Percentiles rank a stretch among this genome's conserved stretches.
phyloP scores from a whole-genome alignment of 2,329 filamentous ascomycete species.

The Ilyonectria robusta region DNA sequence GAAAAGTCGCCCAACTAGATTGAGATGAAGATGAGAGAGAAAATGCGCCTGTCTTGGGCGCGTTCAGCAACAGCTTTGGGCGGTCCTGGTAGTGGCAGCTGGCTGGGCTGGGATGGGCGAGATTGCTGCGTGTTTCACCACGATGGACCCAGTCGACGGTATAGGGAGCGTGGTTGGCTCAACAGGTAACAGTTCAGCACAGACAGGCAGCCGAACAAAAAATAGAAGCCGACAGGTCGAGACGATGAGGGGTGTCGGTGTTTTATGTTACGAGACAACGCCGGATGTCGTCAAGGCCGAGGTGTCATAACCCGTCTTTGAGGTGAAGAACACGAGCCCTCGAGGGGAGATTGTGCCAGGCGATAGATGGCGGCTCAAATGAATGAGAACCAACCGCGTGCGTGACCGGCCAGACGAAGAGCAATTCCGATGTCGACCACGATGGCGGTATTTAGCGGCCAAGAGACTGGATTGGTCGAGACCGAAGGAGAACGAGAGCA shows the following conservation, averaged over 20 bases:
- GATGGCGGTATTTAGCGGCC: conserved; percentile 14
- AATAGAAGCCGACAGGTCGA: conserved; percentile 17
- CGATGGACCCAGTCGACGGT: conserved; percentile 36
- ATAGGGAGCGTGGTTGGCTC: conserved; percentile 31
- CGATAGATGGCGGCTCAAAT: conserved; percentile 16
- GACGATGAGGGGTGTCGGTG: conserved; percentile 3
- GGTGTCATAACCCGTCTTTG: conserved; percentile 28
- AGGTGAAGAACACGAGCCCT: conserved; percentile 2
- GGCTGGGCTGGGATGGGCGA: conserved; percentile 33
- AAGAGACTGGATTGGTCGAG: conserved; percentile 35
- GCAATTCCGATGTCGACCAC: conserved; percentile 19
- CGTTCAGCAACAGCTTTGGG: conserved; percentile 18
- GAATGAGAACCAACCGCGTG: conserved; percentile 33
- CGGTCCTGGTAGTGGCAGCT: conserved; percentile 13
- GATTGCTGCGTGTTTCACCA: conserved; percentile 47
- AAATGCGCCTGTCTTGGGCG: background rate
- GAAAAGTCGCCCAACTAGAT: conserved; percentile 28
- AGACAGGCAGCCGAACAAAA: conserved; percentile 5
- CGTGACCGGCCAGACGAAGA: conserved; percentile 8
- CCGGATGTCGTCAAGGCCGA: conserved; percentile 20
- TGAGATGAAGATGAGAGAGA: background rate
- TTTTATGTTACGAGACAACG: conserved; percentile 29
- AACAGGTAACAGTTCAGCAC: conserved; percentile 28
- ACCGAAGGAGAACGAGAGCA: conserved; percentile 21
- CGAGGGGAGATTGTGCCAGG: background rate